Base-by-base conservation (phyloP, 106 monocot species). In the Cymbidium sinense region DNA sequence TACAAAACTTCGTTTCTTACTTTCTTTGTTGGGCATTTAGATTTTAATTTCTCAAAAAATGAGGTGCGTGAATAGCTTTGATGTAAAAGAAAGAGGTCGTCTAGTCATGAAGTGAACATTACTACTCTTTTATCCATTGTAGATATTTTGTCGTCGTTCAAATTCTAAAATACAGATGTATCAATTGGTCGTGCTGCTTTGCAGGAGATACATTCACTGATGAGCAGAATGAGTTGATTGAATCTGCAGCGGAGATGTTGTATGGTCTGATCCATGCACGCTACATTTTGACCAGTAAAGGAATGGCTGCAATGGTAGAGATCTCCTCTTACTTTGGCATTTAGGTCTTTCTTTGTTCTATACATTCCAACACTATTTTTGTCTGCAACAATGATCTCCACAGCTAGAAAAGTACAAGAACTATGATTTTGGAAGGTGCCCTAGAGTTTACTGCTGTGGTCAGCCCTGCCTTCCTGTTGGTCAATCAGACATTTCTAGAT, bases 351-450 rank as follows among this genome's bases (percentile, higher is more conserved):
- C 2, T 39, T 75, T 75, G 41, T 50, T 37, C 43, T 35, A 50
- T 30, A 19, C 7, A 20, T 28, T 75, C 50, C 12, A 27, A 75
- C 27, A 3, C 7, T n/a, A n/a, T 47, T 47, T 47, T 43, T 80
- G 28, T 36, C 20, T 65, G 4, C 61, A 62, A 23, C 2, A 76
- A 50, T 25, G 39, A 75, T 81, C 7, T 69, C 34, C 69, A 15
- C 76, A 81, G 81, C 64, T 81, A 70, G 81, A 81, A 17, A 81
- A 81, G 76, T 76, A 76, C 50, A 81, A 81, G 69, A 81, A 81
- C 76, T 81, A 81, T 81, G 81, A 81, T 43, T 81, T 81, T 81
- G 81, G 81, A 76, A 81, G 81, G 35, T 81, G 81, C 44, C 81
- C 81, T 17, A 81, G 81, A 70, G 81, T 81, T 50, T 81, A 81